A percentile compares a stretch with the other conserved stretches of the same genome.
Evolutionary conservation across 306 rosid species (phyloP).

Genomic region (Fragaria iinumae): DNA sequence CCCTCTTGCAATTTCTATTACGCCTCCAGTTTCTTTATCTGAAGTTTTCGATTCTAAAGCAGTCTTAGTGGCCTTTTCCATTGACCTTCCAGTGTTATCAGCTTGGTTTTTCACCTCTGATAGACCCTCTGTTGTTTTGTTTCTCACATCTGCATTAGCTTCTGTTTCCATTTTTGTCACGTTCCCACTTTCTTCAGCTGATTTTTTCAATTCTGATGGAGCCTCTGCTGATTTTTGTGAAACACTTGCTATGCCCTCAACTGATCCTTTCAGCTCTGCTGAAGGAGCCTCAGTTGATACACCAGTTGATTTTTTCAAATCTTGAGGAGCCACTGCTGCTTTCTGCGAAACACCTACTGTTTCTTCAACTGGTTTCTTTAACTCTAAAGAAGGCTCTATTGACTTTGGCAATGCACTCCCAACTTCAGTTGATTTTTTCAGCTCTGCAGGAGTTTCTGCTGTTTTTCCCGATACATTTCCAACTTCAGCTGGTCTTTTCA

Average conservation of each 20-base stretch:
- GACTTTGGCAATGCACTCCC: neutral
- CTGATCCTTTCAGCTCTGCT: neutral
- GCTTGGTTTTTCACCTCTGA: neutral
- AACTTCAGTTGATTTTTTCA: neutral
- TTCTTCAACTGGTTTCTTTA: neutral
- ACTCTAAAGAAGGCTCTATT: neutral
- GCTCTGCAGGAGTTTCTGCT: neutral
- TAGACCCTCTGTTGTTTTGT: neutral
- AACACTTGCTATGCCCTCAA: neutral
- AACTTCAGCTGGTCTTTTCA: slow-evolving; percentile 7
- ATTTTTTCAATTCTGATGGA: neutral
- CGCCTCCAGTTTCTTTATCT: neutral
- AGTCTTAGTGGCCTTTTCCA: neutral
- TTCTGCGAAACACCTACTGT: neutral
- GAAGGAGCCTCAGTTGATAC: neutral
- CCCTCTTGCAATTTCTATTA: neutral
- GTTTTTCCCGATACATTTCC: neutral
- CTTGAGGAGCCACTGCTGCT: neutral
- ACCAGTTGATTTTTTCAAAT: neutral
- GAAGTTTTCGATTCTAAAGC: neutral
- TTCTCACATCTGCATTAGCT: neutral
- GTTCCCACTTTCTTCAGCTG: neutral
- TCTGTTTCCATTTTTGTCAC: neutral
- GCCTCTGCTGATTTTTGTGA: neutral
- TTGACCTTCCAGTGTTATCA: neutral